A percentile compares a stretch with the other conserved stretches of the same genome.
phyloP scores from a whole-genome alignment of 495 filamentous ascomycete species.

The Xylaria longipes region DNA sequence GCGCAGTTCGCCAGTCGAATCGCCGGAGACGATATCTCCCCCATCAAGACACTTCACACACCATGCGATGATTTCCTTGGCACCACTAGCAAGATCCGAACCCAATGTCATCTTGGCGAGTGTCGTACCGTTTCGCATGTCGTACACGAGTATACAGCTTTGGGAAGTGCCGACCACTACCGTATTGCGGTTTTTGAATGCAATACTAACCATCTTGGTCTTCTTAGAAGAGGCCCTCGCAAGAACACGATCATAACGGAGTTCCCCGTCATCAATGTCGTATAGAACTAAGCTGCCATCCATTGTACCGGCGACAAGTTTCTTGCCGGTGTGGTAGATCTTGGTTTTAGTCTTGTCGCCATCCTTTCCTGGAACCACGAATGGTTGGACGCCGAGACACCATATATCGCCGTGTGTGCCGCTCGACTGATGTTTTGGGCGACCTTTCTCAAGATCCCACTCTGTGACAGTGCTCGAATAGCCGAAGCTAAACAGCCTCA shows the following conservation, averaged over 20 bases:
- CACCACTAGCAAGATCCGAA: slow-evolving; percentile 72
- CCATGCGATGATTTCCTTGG: slow-evolving; percentile 90
- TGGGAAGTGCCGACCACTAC: slow-evolving; percentile 92
- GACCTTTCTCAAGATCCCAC: slow-evolving; percentile 84
- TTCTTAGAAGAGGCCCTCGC: slow-evolving; percentile 77
- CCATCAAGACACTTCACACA: slow-evolving; percentile 84
- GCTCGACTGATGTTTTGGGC: slow-evolving; percentile 78
- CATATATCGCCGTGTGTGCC: slow-evolving; percentile 96
- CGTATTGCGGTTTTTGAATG: slow-evolving; percentile 81
- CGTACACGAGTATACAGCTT: slow-evolving; percentile 87
- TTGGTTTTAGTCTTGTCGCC: slow-evolving; percentile 31
- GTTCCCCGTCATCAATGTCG: slow-evolving; percentile 80
- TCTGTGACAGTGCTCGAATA: slow-evolving; percentile 91
- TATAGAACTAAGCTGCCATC: slow-evolving; percentile 88
- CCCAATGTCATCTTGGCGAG: slow-evolving; percentile 85
- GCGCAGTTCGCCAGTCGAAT: slow-evolving; percentile 89
- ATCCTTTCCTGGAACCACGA: slow-evolving; percentile 28
- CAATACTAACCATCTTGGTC: slow-evolving; percentile 84
- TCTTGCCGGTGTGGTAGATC: slow-evolving; percentile 58
- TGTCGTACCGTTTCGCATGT: slow-evolving; percentile 76
- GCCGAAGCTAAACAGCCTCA: slow-evolving; percentile 95
- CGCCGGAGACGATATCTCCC: slow-evolving; percentile 90
- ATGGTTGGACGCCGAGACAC: slow-evolving; percentile 91
- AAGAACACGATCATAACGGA: slow-evolving; percentile 73
- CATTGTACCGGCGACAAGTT: slow-evolving; percentile 86